A percentile compares a stretch with the other conserved stretches of the same genome.
phyloP scores from a whole-genome alignment of 352 stramenopile species.

The Globisporangium recalcitrans region DNA sequence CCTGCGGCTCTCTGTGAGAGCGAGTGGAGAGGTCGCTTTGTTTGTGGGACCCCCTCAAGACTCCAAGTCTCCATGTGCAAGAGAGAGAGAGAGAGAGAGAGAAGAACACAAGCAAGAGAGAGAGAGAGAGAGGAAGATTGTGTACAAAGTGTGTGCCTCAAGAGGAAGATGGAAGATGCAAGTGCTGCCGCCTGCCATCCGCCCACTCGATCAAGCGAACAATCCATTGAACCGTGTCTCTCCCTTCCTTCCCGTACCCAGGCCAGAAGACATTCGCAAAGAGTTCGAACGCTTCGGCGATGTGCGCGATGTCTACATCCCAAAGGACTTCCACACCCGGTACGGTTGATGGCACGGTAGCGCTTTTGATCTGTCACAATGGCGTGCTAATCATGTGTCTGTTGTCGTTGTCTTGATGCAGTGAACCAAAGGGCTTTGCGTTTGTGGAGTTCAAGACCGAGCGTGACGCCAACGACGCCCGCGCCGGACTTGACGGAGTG shows the following conservation, averaged over 20 bases:
- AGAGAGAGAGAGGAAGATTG: constrained; percentile 3
- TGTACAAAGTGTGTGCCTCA: constrained; percentile 1
- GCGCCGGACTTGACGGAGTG: constrained; percentile 88
- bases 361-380: not conserved
- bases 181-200: not conserved
- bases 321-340: constrained; percentile 91
- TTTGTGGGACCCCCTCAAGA: constrained; percentile 7
- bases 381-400: not conserved
- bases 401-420: constrained; percentile 20
- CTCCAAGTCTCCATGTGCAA: constrained; percentile 6
- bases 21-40: not conserved
- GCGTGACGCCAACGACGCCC: constrained; percentile 88
- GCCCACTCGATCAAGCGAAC: not conserved
- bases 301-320: constrained; percentile 95
- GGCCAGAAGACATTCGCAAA: constrained; percentile 86
- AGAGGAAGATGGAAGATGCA: constrained; percentile 1
- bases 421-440: constrained; percentile 92
- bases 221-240: constrained; percentile 1
- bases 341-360: constrained; percentile 20
- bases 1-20: not conserved
- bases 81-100: not conserved
- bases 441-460: constrained; percentile 94
- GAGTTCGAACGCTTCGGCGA: constrained; percentile 93
- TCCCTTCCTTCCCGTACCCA: constrained; percentile 17
- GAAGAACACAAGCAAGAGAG: constrained; percentile 3